Conservation (phyloP, 805 yeast genomes). For the Helenozyma rhizophorensis region DNA sequence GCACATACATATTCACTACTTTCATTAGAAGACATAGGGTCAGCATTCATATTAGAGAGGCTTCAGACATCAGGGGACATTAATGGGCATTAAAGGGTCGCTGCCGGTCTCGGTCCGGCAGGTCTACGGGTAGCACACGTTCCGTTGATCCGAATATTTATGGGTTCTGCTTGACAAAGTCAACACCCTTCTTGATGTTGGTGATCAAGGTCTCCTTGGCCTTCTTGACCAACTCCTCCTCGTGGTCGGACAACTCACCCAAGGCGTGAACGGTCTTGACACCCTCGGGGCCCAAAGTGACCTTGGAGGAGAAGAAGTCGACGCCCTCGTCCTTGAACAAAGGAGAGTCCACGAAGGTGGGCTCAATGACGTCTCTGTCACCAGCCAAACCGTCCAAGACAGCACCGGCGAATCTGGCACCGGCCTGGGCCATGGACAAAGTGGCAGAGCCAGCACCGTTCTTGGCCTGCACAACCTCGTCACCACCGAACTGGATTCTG, state of each 20-base stretch:
- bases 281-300: conserved; percentile 91
- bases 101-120: too few species aligned
- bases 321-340: conserved; percentile 84
- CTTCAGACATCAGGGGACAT: too few species aligned
- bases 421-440: conserved; percentile 90
- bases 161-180: conserved; percentile 73
- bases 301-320: conserved; percentile 93
- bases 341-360: conserved; percentile 76
- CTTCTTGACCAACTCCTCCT: conserved; percentile 74
- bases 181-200: conserved; percentile 92
- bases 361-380: conserved; percentile 60
- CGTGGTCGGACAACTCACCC: conserved; percentile 69
- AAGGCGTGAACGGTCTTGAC: conserved; percentile 74
- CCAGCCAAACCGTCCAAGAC: conserved; percentile 63
- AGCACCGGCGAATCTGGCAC: conserved; percentile 68
- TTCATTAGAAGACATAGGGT: too few species aligned
- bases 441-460: conserved; percentile 94
- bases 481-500: conserved; percentile 96
- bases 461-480: conserved; percentile 91
- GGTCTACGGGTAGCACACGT: too few species aligned
- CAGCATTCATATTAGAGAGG: too few species aligned
- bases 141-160: conserved; percentile 19
- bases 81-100: too few species aligned
- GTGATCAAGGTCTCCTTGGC: conserved; percentile 87
- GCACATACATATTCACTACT: too few species aligned